These are phyloP conservation scores for Panaeolus papilionaceus DNA, from an alignment of 768 basidiomycete genomes.

Conservation along the genomic window DNA sequence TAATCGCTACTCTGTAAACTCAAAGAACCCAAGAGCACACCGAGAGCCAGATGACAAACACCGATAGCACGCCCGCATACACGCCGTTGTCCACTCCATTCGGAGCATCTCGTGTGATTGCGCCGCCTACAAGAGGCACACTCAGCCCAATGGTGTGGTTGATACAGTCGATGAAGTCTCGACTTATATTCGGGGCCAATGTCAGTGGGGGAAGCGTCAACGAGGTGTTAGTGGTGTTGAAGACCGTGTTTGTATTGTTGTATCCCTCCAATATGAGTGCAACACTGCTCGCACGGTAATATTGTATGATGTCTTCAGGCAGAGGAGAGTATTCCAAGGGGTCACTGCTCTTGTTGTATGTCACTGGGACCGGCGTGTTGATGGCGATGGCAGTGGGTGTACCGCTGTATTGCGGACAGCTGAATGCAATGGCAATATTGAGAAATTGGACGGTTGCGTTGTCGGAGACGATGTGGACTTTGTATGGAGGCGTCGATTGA, in stretches of 20 bases:
- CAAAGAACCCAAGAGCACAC: background rate
- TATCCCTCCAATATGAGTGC: conserved; percentile 65
- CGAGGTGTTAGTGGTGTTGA: conserved; percentile 30
- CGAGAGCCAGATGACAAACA: background rate
- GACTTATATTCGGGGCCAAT: conserved; percentile 22
- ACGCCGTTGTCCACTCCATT: background rate
- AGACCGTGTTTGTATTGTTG: conserved; percentile 57
- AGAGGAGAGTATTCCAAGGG: conserved; percentile 33
- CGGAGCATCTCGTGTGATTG: conserved; percentile 10
- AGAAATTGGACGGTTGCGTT: conserved; percentile 48
- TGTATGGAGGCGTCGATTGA: conserved; percentile 36
- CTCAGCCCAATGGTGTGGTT: conserved; percentile 28
- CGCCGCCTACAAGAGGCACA: conserved; percentile 27
- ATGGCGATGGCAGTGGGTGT: conserved; percentile 26
- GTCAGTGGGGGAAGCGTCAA: conserved; percentile 17
- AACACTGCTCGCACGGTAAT: conserved; percentile 66
- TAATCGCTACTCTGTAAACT: background rate
- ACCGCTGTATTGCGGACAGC: background rate
- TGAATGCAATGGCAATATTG: conserved; percentile 37
- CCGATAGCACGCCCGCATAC: background rate
- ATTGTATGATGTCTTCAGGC: conserved; percentile 58
- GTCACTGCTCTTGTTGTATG: conserved; percentile 38
- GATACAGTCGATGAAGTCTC: conserved; percentile 24
- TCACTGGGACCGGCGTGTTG: conserved; percentile 33
- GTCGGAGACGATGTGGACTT: conserved; percentile 51